Evolutionary conservation across 2,329 filamentous ascomycete species (phyloP), one percentile per base, ranked within the genome.

Genomic region (Aspergillus fructus): DNA sequence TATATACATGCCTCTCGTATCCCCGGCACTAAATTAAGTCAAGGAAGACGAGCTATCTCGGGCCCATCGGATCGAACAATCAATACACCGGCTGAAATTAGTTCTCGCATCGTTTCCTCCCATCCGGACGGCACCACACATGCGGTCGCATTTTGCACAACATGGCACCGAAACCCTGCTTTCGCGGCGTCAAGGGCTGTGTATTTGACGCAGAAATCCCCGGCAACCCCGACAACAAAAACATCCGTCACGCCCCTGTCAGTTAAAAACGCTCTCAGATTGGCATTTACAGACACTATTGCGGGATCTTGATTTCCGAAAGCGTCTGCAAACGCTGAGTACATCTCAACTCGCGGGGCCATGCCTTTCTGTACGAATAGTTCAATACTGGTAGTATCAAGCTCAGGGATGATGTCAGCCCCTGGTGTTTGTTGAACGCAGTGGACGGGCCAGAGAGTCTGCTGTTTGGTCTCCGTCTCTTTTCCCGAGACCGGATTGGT

Each of bases 371-470:
- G 83, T 13, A 97, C 76, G 27, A 91, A 78, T 37, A 75, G 65
- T 64, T 93, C 82, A n/a, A 96, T 64, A 15, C 79, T 80, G 7
- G 69, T 66, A 13, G 70, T 58, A 49, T 91, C 78, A 1, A 97
- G 81, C 69, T 92, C 91, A 0, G 87, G 83, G 6, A 94, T 81
- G 21, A 97, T 79, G 49, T 85, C 82, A 0, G 90, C 87, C 11
- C 94, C 94, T 1, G 79, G 73, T 0, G 89, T 90, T 45, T 80
- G 80, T 68, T 91, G 88, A 8, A 97, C 83, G 76, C 94, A 97
- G 78, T 99, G 94, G 21, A 85, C 84, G 0, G 94, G 94, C 94
- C 94, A 99, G 9, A 99, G 82, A 40, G 85, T 81, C 54, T 88
- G 87, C 41, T 78, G 74, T 76, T 91, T 88, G 23, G 77, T 81